These are phyloP conservation scores for Cladorrhinum sp. DNA, from an alignment of 2,329 filamentous ascomycete species.

Conservation along the genomic window DNA sequence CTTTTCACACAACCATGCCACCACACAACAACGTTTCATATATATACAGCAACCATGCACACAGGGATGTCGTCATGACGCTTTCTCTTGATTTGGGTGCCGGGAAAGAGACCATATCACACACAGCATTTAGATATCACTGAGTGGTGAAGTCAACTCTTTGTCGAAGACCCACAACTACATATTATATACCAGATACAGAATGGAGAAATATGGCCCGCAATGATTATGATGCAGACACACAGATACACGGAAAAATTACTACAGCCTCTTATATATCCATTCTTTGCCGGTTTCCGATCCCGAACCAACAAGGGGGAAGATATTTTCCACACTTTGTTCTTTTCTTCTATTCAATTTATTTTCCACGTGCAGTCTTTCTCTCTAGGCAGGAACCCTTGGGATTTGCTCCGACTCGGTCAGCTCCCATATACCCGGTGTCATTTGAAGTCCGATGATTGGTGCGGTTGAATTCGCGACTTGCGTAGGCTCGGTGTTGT, in stretches of 20 bases:
- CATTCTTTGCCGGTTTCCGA: neutral
- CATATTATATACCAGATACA: neutral
- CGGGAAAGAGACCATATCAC: neutral
- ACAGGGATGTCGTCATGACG: neutral
- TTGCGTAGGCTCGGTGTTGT: neutral
- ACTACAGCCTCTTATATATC: neutral
- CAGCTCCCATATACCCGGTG: neutral
- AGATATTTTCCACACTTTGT: neutral
- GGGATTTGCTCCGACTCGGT: neutral
- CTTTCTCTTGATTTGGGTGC: neutral
- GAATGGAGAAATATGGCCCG: neutral
- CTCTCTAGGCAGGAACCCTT: too few relatives aligned
- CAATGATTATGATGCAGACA: neutral
- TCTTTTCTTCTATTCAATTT: neutral
- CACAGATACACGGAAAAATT: neutral
- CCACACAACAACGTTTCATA: neutral
- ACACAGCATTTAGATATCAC: neutral
- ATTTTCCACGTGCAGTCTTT: neutral
- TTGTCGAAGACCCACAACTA: neutral
- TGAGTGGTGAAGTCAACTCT: too few relatives aligned
- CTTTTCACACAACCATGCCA: too few relatives aligned
- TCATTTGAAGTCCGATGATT: neutral
- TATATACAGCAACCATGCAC: neutral
- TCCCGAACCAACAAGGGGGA: neutral
- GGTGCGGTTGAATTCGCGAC: neutral